Evolutionary conservation across 2,329 filamentous ascomycete genomes (phyloP), one percentile per base, ranked within the genome.

Genomic region (Harringtonia lauricola): DNA sequence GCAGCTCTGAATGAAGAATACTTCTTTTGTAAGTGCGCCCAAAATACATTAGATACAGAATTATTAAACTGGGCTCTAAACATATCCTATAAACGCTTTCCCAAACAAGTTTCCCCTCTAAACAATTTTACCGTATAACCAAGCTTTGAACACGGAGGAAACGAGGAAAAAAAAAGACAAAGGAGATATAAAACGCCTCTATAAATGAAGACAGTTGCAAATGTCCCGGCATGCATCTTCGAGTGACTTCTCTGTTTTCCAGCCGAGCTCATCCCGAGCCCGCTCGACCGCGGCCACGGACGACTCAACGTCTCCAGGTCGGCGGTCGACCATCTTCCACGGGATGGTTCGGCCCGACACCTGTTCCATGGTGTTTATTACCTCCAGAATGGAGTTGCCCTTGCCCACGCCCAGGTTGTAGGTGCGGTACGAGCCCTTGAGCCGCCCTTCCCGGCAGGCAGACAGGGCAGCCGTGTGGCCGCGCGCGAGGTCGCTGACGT

Each of bases 401-500:
- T 55, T 62, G n/a, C 67, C 68, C 8, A 62, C 66, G 4, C 67
- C 68, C 6, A 70, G 56, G 47, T 70, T 71, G 51, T 65, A 70
- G 4, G 64, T 62, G 29, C 64, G 60, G 52, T 66, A 69, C 1
- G 56, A 63, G 19, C 62, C 55, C 35, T 46, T 46, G 44, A 51
- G 39, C 63, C 44, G 42, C 39, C 31, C 46, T 44, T 49, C 48
- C 43, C 39, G 22, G 26, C 40, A 48, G 37, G 79, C 79, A 8
- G 78, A 75, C 31, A 81, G 34, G 3, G 43, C 43, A 3, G 43
- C 43, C 24, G 38, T 69, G 57, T 83, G 79, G 5, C 75, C 79
- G 35, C 72, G 65, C 7, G 78, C 78, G 36, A 83, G 67, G 57
- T 83, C 79, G 15, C 70, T 72, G 31, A 82, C 79, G 51, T 83